Evolutionary conservation across 2,329 filamentous ascomycete genomes (phyloP).

Genomic region (Neonectria hederae): DNA sequence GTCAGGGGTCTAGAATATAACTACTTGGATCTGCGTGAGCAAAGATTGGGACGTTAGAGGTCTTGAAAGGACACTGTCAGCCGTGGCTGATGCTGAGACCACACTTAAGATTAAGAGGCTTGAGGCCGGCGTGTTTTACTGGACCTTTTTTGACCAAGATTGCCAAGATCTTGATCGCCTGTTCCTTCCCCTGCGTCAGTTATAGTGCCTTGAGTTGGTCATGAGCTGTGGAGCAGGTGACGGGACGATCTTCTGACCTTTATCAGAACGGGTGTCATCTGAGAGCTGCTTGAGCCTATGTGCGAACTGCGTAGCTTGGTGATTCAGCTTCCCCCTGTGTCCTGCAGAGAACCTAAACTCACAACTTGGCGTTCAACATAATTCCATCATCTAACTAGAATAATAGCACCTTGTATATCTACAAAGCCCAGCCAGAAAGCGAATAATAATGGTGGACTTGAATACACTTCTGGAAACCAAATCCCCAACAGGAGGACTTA

Average conservation of each 20-base stretch:
- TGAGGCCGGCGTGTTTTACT: background rate
- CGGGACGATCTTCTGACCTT: background rate
- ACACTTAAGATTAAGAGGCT: background rate
- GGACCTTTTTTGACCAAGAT: background rate
- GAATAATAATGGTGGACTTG: too few relatives aligned
- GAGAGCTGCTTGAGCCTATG: background rate
- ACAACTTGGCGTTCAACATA: background rate
- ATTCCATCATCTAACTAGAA: background rate
- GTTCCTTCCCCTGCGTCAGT: background rate
- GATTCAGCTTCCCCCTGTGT: background rate
- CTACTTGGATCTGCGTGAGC: background rate
- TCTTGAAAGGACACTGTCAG: background rate
- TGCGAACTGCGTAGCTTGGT: background rate
- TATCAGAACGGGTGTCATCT: background rate
- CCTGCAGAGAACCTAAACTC: background rate
- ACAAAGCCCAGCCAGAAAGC: too few relatives aligned
- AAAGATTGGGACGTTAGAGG: background rate
- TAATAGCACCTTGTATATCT: too few relatives aligned
- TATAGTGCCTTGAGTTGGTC: background rate
- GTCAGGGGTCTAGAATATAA: background rate
- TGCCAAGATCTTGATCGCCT: background rate
- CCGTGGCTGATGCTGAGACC: background rate
- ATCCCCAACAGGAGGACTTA: too few relatives aligned
- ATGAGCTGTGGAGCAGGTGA: background rate
- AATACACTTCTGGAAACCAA: background rate